phyloP scores from a whole-genome alignment of 176 grass and related monocot genomes.

The Musa beccarii region DNA sequence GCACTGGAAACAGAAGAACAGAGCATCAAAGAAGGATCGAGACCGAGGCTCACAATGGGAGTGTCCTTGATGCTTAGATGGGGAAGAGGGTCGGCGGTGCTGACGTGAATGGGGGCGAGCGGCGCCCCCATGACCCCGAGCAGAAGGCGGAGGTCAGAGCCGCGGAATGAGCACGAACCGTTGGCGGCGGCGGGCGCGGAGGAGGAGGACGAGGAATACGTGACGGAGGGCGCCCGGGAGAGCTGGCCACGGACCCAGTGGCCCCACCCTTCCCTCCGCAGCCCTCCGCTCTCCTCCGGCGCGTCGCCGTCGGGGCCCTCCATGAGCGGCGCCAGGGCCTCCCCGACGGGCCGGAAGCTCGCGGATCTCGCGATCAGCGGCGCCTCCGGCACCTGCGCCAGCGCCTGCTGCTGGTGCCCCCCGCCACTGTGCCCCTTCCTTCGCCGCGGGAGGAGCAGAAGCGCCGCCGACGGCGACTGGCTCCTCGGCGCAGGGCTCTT shows the following conservation, averaged over 20 bases:
- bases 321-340: constrained; percentile 61
- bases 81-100: constrained; percentile 34
- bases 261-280: constrained; percentile 42
- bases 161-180: constrained; percentile 34
- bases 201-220: background rate
- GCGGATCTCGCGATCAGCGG: constrained; percentile 47
- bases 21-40: background rate
- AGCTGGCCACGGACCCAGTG: constrained; percentile 63
- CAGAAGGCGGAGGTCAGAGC: constrained; percentile 73
- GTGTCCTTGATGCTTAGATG: constrained; percentile 66
- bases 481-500: constrained; percentile 40
- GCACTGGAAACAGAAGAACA: constrained; percentile 13
- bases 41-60: constrained; percentile 58
- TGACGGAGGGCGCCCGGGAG: constrained; percentile 44
- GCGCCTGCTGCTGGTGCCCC: constrained; percentile 21
- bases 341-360: constrained; percentile 50
- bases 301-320: constrained; percentile 60
- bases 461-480: constrained; percentile 28
- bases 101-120: constrained; percentile 59
- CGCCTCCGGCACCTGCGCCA: constrained; percentile 40
- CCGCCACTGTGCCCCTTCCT: constrained; percentile 24
- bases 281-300: constrained; percentile 26
- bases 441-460: constrained; percentile 50
- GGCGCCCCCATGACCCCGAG: constrained; percentile 92
- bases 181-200: background rate